Conservation (phyloP, 176 grass and related monocot genomes). For the Phragmites australis region DNA sequence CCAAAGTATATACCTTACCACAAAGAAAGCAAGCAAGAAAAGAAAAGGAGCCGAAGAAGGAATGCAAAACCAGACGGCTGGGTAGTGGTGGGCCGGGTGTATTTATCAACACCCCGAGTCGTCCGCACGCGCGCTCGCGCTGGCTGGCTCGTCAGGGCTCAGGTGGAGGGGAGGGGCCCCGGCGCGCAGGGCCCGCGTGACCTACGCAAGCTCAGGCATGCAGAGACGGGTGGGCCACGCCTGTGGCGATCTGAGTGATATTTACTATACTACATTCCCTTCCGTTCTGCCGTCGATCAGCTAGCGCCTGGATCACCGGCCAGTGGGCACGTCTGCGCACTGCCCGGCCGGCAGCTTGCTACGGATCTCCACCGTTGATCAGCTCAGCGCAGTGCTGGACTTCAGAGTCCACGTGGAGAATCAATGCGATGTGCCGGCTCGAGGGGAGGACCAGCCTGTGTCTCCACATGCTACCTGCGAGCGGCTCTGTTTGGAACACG, state of each 20-base stretch:
- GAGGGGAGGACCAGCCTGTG: no score
- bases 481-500: no score
- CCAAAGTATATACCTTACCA: no score
- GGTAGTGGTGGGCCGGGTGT: neutral
- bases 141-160: neutral
- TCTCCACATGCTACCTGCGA: no score
- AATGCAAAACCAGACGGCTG: no score
- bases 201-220: neutral
- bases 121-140: slow-evolving; percentile 34
- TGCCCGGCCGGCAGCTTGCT: neutral
- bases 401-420: neutral
- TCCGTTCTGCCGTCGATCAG: neutral
- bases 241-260: slow-evolving; percentile 5
- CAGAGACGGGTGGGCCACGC: neutral
- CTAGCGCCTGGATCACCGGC: no score
- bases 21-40: no score
- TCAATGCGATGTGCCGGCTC: neutral
- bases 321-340: neutral
- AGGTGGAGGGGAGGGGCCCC: slow-evolving; percentile 25
- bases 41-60: no score
- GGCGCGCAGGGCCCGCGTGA: neutral
- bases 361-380: neutral
- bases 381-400: no score
- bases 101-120: neutral
- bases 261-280: slow-evolving; percentile 6